A percentile compares a stretch with the other conserved stretches of the same genome.
Evolutionary conservation across 495 filamentous ascomycete genomes (phyloP).

Genomic region (Parathielavia appendiculata): DNA sequence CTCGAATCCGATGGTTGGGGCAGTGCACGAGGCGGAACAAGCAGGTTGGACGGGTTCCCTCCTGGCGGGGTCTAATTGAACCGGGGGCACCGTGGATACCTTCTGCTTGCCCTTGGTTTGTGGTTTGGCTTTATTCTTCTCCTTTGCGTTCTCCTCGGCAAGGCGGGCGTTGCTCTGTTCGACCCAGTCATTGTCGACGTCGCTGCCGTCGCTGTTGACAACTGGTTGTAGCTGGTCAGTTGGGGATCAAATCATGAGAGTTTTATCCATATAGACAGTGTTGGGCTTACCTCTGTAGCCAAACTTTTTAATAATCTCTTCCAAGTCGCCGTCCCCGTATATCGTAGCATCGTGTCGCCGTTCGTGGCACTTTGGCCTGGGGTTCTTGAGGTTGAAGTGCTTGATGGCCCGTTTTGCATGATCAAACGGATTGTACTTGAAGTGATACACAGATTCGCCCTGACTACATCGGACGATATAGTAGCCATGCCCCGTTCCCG

Average conservation of each 20-base stretch:
- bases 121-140: not conserved
- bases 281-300: slow-evolving; percentile 11
- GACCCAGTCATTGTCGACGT: not conserved
- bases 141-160: not conserved
- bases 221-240: not conserved
- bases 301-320: slow-evolving; percentile 6
- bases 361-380: slow-evolving; percentile 2
- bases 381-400: not conserved
- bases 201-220: not conserved
- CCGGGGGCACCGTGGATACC: not conserved
- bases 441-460: not conserved
- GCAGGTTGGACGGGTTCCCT: not conserved
- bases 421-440: not conserved
- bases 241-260: not conserved
- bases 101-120: not conserved
- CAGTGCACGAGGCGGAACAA: not conserved
- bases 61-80: not conserved
- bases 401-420: not conserved
- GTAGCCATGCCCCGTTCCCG: not conserved
- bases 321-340: not conserved
- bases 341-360: not conserved
- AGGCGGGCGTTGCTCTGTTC: not conserved
- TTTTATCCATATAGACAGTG: not conserved
- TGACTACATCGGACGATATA: slow-evolving; percentile 6
- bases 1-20: not conserved